These are phyloP conservation scores for Backusella sp. DNA, from an alignment of 192 early-diverging fungal genomes.

Conservation along the genomic window DNA sequence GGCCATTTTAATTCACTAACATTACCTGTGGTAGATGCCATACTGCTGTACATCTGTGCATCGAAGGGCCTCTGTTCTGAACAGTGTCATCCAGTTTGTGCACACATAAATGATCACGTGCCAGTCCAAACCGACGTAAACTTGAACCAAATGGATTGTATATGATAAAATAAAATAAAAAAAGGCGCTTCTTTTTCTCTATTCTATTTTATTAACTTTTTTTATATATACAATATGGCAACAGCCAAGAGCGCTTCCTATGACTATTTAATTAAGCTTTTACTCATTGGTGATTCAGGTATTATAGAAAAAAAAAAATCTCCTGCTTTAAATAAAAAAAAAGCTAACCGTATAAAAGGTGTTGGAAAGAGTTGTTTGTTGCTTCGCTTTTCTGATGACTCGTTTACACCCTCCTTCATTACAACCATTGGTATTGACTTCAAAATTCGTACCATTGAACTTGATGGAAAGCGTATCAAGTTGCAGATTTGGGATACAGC, in stretches of 20 bases:
- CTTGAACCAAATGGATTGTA: too few relatives aligned
- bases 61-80: too few relatives aligned
- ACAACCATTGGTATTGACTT: slow-evolving; percentile 99
- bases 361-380: slow-evolving; percentile 97
- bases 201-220: too few relatives aligned
- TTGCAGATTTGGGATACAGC: slow-evolving; percentile 99
- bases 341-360: slow-evolving; percentile 47
- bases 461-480: slow-evolving; percentile 99
- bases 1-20: too few relatives aligned
- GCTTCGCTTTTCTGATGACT: slow-evolving; percentile 97
- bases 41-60: too few relatives aligned
- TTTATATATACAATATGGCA: slow-evolving; percentile 16
- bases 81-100: too few relatives aligned
- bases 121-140: too few relatives aligned
- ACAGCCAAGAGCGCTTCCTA: slow-evolving; percentile 87
- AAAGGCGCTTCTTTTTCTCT: too few relatives aligned
- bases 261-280: slow-evolving; percentile 98
- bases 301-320: slow-evolving; percentile 18
- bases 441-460: slow-evolving; percentile 97
- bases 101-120: too few relatives aligned
- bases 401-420: slow-evolving; percentile 99
- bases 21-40: too few relatives aligned
- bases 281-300: slow-evolving; percentile 98
- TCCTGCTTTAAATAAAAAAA: neutral
- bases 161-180: too few relatives aligned